Evolutionary conservation across 805 yeast genomes (phyloP), one percentile per base, ranked within the genome.

Genomic region (Isabelozyma rhagii): DNA sequence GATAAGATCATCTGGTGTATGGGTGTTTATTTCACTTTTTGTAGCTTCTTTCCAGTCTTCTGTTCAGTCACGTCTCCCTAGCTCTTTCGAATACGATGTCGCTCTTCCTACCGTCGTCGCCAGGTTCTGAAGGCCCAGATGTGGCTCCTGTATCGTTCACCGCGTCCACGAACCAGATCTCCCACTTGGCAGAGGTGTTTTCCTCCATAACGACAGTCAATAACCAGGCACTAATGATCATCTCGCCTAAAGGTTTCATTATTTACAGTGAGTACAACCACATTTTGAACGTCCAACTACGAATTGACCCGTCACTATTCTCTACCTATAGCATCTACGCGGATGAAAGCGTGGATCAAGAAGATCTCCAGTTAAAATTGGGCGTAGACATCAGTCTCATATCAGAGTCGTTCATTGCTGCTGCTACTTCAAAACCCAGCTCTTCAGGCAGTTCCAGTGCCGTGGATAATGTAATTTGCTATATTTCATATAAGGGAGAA

Each of bases 351-450:
- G 49, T 44, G 29, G 45, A 38, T 13, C 42, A 36, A 25, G 18
- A 28, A 31, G 47, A 41, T 25, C 38, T 43, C 4, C 54, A 51
- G 14, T 25, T 64, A 6, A 45, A 58, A 41, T 55, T 74, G 39
- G 76, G 77, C 5, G 56, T 74, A 10, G 77, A 74, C 50, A 57
- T 72, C n/a, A 53, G 56, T 47, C 54, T 71, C 15, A 58, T 74
- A 8, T 55, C 63, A 48, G 72, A 72, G 45, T 61, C 77, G 17
- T 71, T 74, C 51, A 60, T 58, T 7, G 66, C 71, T 2, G 68
- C 71, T 2, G 55, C 69, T 2, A 52, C 63, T 7, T 45, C 60
- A 46, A 40, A 43, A 38, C 13, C 47, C 18, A 47, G 48, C 25
- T 48, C 41, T 5, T 21, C 31, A 13, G 39, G 46, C 1, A 29